Conservation (phyloP, 148 eudicot species). For the Rhododendron ovatum region DNA sequence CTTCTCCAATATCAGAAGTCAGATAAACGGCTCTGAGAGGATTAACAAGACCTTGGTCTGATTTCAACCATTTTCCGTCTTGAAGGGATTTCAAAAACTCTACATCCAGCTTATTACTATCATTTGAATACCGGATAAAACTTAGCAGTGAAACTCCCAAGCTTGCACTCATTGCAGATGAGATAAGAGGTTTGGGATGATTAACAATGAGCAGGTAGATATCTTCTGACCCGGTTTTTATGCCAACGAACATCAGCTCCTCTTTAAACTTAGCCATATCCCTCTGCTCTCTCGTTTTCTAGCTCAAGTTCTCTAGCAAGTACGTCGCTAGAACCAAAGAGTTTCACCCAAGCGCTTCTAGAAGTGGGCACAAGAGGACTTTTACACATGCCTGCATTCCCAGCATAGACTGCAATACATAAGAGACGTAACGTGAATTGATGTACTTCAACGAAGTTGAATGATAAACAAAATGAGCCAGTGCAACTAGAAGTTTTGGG, state of each 20-base stretch:
- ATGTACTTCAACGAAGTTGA: conserved; percentile 16
- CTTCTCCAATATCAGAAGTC: conserved; percentile 10
- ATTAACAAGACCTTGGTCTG: conserved; percentile 5
- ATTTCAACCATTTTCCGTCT: conserved; percentile 12
- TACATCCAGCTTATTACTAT: neutral
- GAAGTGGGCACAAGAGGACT: conserved; percentile 21
- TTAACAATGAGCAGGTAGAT: conserved; percentile 6
- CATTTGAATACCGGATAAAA: conserved; percentile 8
- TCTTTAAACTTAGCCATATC: too few relatives aligned
- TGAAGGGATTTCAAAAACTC: conserved; percentile 3
- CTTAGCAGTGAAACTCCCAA: too few relatives aligned
- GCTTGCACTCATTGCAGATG: conserved; percentile 1
- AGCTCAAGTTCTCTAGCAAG: neutral
- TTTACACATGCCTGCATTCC: neutral
- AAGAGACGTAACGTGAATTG: neutral
- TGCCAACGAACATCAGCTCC: too few relatives aligned
- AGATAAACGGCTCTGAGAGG: conserved; percentile 12
- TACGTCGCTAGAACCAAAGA: conserved; percentile 24
- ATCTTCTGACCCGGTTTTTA: neutral
- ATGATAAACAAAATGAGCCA: conserved; percentile 36
- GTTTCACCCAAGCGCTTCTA: conserved; percentile 30
- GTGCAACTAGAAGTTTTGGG: conserved; percentile 12
- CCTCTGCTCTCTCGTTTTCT: neutral
- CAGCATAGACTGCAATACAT: conserved; percentile 10
- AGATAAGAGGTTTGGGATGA: neutral